These are phyloP conservation scores for Amphirosellinia nigrospora DNA, from an alignment of 495 filamentous ascomycete genomes.

Conservation along the genomic window DNA sequence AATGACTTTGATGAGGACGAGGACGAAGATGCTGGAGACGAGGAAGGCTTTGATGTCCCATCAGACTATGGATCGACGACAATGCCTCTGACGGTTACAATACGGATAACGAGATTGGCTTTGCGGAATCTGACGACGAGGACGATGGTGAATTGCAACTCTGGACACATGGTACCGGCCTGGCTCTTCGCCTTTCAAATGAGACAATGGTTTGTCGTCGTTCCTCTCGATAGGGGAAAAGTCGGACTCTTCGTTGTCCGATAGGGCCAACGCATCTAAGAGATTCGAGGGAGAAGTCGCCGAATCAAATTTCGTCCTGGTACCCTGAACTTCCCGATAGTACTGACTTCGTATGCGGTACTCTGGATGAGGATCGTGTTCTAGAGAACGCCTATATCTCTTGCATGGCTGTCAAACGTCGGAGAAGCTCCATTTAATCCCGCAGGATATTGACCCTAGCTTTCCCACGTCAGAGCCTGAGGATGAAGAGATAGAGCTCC, in stretches of 20 bases:
- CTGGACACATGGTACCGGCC: constrained; percentile 73
- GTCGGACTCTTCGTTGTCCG: constrained; percentile 49
- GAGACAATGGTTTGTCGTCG: constrained; percentile 46
- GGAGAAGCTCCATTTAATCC: constrained; percentile 78
- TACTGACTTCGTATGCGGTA: constrained; percentile 97
- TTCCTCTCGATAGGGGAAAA: constrained; percentile 44
- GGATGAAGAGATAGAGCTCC: constrained; percentile 70
- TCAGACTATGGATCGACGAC: constrained; percentile 70
- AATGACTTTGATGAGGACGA: constrained; percentile 44
- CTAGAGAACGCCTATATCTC: constrained; percentile 91
- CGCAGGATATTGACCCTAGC: constrained; percentile 96
- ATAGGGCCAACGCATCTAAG: constrained; percentile 29
- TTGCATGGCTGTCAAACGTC: constrained; percentile 78
- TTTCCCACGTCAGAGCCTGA: constrained; percentile 94
- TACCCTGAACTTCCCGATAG: constrained; percentile 92
- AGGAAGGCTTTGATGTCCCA: constrained; percentile 54
- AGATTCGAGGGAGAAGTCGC: constrained; percentile 39
- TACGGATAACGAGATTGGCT: constrained; percentile 94
- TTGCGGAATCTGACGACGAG: constrained; percentile 86
- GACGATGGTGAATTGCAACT: constrained; percentile 78
- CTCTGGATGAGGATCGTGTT: constrained; percentile 93
- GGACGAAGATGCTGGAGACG: constrained; percentile 50
- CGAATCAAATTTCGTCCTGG: constrained; percentile 68
- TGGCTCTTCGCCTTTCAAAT: constrained; percentile 48
- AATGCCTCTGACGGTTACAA: constrained; percentile 80